A percentile compares a stretch with the other conserved stretches of the same genome.
These are phyloP conservation scores for Xylariales sp. DNA, from an alignment of 2,329 filamentous ascomycete genomes.

Conservation along the genomic window DNA sequence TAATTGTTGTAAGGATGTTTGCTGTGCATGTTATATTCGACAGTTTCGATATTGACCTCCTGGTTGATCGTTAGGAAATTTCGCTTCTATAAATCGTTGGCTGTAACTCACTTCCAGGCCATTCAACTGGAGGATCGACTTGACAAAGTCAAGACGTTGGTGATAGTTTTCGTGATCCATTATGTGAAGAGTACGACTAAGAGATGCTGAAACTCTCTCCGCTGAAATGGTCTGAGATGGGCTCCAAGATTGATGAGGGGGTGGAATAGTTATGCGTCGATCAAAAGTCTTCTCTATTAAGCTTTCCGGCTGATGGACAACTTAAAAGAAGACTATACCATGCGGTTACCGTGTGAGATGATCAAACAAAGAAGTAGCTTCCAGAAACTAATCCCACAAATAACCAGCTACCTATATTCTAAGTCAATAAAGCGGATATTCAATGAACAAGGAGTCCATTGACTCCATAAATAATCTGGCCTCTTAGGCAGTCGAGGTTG, in stretches of 20 bases:
- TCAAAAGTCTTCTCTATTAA: too few species aligned
- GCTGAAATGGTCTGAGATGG: not conserved
- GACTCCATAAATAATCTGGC: not conserved
- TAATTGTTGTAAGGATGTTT: not conserved
- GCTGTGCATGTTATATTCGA: not conserved
- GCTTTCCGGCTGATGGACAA: too few species aligned
- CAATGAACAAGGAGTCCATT: not conserved
- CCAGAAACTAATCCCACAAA: too few species aligned
- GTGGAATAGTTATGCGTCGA: not conserved
- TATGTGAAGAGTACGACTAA: not conserved
- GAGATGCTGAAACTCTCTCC: not conserved
- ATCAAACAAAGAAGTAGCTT: too few species aligned
- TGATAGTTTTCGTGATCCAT: not conserved
- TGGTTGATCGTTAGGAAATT: not conserved
- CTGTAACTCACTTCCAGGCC: not conserved
- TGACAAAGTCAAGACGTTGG: not conserved
- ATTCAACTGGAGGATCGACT: not conserved
- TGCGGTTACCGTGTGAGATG: too few species aligned
- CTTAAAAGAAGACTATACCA: too few species aligned
- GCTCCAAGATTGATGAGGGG: not conserved
- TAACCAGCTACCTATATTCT: not conserved
- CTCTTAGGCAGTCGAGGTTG: not conserved
- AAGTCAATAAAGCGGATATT: not conserved
- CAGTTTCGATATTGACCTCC: not conserved
- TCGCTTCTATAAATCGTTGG: not conserved